Percentiles rank a stretch among this genome's conserved stretches.
phyloP scores from a whole-genome alignment of 805 yeast species.

The Priceomyces carsonii region DNA sequence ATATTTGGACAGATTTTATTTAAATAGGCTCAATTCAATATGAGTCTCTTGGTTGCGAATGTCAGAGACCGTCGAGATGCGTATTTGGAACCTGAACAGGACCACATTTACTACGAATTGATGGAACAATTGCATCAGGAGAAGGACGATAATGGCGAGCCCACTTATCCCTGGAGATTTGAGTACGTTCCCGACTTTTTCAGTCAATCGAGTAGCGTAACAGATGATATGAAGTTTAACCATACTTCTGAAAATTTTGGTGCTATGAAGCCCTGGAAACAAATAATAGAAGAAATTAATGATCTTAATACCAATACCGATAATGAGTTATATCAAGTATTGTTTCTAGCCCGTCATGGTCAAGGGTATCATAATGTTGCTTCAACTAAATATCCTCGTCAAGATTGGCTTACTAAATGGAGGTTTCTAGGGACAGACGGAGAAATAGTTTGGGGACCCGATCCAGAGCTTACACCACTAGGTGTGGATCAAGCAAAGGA shows the following conservation, averaged over 20 bases:
- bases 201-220: conserved; percentile 38
- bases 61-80: conserved; percentile 27
- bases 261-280: conserved; percentile 38
- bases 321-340: conserved; percentile 43
- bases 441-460: conserved; percentile 55
- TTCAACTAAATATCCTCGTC: conserved; percentile 49
- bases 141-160: conserved; percentile 20
- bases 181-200: conserved; percentile 48
- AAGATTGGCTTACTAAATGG: conserved; percentile 58
- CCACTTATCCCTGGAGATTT: conserved; percentile 38
- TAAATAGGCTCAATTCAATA: background rate
- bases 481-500: conserved; percentile 56
- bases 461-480: conserved; percentile 53
- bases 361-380: conserved; percentile 64
- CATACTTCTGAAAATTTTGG: conserved; percentile 44
- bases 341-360: conserved; percentile 63
- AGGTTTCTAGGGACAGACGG: conserved; percentile 52
- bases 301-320: conserved; percentile 31
- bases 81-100: conserved; percentile 22
- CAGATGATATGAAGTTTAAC: conserved; percentile 45
- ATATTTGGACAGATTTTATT: no score
- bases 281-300: conserved; percentile 25
- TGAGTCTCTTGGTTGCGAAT: conserved; percentile 21
- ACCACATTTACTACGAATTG: conserved; percentile 14
- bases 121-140: conserved; percentile 9